Base-by-base conservation (phyloP, 495 filamentous ascomycete genomes). In the Apiosordaria backusii region DNA sequence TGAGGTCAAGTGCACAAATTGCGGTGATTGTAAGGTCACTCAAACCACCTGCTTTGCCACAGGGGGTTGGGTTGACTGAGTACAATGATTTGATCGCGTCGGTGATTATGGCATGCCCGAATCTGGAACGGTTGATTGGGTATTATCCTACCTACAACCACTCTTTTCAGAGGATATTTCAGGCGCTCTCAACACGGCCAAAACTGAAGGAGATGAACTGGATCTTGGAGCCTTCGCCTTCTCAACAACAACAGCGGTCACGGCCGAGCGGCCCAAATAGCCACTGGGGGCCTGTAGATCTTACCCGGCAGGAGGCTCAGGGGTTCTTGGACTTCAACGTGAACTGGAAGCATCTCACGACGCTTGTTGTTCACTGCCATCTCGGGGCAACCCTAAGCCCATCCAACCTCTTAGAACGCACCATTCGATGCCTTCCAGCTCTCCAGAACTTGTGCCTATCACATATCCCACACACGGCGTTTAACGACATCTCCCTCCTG, bases 91-190 rank as follows among this genome's bases (percentile, higher is more conserved):
- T 90, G 40, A 81, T 93, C 4, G 90, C 92, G 4, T 92, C 91
- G 5, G 77, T 97, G 26, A 86, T 97, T 27, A 93, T 93, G 88
- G 80, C 86, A 4, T 97, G 92, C 72, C 91, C 91, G 10, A 94
- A 95, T 72, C 77, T 97, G 50, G 91, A 96, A 72, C 81, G 84
- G 53, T 77, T 96, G 19, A 75, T 87, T 40, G 92, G 92, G 2
- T 86, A 88, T 67, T 86, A 90, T 71, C 84, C 88, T 7, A 80
- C 85, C 7, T 92, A 92, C 71, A 82, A 86, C 59, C 89, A 92
- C 72, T 82, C 86, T 54, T 92, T 90, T 68, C 88, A 90, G 71
- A 88, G 90, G 50, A 74, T 93, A 9, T 88, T 89, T 21, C 86
- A 94, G 71, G 91, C 92, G 1, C 76, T 97, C 54, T 92, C 92